Evolutionary conservation across 495 filamentous ascomycete species (phyloP), one percentile per base, ranked within the genome.

Genomic region (Lepidopterella palustris): DNA sequence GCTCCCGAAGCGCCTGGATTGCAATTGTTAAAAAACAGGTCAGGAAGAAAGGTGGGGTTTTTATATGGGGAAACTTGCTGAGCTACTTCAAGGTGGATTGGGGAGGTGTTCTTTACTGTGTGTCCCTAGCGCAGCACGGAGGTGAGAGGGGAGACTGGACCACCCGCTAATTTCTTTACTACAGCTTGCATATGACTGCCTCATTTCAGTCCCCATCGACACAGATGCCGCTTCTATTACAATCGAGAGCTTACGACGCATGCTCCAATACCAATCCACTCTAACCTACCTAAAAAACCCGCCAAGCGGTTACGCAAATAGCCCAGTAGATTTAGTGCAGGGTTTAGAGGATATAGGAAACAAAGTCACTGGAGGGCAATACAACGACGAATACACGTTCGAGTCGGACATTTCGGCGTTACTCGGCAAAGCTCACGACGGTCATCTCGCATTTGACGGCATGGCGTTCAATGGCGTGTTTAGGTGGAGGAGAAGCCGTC

Each of bases 231-330:
- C 66, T 20, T 57, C 58, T 10, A 32, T 11, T 1, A 59, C 68
- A 0, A 52, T 71, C 24, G 45, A 59, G 0, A 39, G 13, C 15
- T 9, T 61, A 15, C 62, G 57, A 15, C 52, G 52, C 39, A 51
- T 60, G 57, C 21, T 55, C 23, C 25, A 69, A 48, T 61, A 61
- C 27, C 59, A 60, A 23, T 61, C 65, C 8, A 67, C 69, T 47
- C 26, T 68, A 2, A 52, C 57, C 26, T 71, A 72, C 58, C 51
- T 71, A 2, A 69, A 70, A 31, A 57, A 54, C 21, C 70, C 70
- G 1, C 68, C 68, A 3, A 25, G 61, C 23, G 61, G 62, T 0
- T 72, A 66, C 35, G 31, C 45, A 4, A 58, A 64, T 29, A 62
- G 65, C 24, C 52, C 48, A 15, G 62, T 72, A 21, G 66, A 72